These are phyloP conservation scores for Mortierella hygrophila DNA, from an alignment of 192 early-diverging fungal species.

Conservation along the genomic window DNA sequence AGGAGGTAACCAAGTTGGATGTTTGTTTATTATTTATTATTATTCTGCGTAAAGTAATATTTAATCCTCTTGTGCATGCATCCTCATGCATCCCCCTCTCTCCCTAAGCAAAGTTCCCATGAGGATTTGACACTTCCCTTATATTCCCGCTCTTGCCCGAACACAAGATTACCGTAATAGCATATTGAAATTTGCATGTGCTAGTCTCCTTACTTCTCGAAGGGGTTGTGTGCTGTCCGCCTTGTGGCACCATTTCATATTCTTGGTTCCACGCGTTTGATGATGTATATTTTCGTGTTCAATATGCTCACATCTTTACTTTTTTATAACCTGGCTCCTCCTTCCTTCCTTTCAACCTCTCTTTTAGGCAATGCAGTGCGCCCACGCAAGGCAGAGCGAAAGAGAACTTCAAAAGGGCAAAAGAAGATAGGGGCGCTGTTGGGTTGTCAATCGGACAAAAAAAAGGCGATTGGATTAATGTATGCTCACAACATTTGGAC, in stretches of 20 bases:
- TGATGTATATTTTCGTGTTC: not conserved
- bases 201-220: not conserved
- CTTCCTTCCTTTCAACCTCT: not conserved
- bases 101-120: not conserved
- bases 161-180: not conserved
- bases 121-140: not conserved
- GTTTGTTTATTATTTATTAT: not conserved
- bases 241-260: not conserved
- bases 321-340: not conserved
- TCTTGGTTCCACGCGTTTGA: not conserved
- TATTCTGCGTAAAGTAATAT: not conserved
- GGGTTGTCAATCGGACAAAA: not conserved
- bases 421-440: not conserved
- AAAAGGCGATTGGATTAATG: not conserved
- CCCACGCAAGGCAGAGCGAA: not conserved
- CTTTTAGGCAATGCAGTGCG: not conserved
- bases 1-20: not conserved
- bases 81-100: not conserved
- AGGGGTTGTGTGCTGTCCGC: no score
- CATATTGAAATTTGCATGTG: not conserved
- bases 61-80: not conserved
- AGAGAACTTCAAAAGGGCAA: not conserved
- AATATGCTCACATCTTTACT: not conserved
- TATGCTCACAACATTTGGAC: not conserved
- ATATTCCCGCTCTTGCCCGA: conserved; percentile 2